Percentiles rank a stretch among this genome's conserved stretches.
These are phyloP conservation scores for Oryza australiensis DNA, from an alignment of 176 grass and related monocot genomes.

Conservation along the genomic window DNA sequence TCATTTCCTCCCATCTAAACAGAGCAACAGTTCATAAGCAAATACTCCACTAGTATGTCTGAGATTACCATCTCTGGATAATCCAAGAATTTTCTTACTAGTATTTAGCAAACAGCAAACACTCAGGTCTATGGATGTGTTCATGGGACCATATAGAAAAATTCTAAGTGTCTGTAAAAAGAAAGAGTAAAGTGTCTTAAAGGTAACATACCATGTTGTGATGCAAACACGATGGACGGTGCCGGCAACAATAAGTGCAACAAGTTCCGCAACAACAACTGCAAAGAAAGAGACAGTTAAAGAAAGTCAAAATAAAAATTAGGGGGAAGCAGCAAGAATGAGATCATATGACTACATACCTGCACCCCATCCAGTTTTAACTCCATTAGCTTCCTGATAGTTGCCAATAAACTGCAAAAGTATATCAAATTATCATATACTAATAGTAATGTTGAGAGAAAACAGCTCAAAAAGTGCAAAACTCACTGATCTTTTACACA, in stretches of 20 bases:
- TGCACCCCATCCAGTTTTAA: slow-evolving; percentile 95
- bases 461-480: not conserved
- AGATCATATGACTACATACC: slow-evolving; percentile 52
- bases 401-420: slow-evolving; percentile 89
- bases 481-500: slow-evolving; percentile 3
- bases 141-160: slow-evolving; percentile 7
- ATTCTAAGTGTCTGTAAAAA: slow-evolving; percentile 4
- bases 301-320: slow-evolving; percentile 1
- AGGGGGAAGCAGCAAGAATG: slow-evolving; percentile 2
- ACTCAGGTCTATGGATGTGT: not conserved
- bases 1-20: not conserved
- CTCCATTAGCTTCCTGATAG: slow-evolving; percentile 85
- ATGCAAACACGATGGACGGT: slow-evolving; percentile 97
- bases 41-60: slow-evolving; percentile 2
- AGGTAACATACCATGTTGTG: slow-evolving; percentile 85
- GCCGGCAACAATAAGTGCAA: slow-evolving; percentile 84
- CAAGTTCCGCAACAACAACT: slow-evolving; percentile 84
- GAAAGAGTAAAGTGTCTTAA: not conserved
- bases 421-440: slow-evolving; percentile 24
- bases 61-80: not conserved
- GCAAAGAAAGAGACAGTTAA: slow-evolving; percentile 40
- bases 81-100: not conserved
- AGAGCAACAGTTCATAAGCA: not conserved
- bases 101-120: slow-evolving; percentile 12
- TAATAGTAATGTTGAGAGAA: not conserved